phyloP scores from a whole-genome alignment of 192 early-diverging fungal species.

The Coemansia sp. region DNA sequence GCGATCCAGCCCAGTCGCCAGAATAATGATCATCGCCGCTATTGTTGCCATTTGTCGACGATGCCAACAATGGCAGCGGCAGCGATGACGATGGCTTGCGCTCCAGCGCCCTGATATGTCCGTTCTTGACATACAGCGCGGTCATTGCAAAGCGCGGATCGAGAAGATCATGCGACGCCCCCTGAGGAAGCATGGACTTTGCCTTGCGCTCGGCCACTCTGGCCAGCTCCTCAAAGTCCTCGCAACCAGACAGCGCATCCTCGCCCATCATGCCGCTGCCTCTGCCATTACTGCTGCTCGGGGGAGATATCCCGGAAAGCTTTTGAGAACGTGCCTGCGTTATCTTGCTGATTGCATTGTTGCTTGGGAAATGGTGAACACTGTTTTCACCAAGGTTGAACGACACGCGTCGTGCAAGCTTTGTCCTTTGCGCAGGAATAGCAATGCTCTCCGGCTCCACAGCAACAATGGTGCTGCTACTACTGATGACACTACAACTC shows the following conservation, averaged over 20 bases:
- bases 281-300: background rate
- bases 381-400: conserved; percentile 51
- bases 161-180: conserved; percentile 45
- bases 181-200: conserved; percentile 42
- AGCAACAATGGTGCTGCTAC: background rate
- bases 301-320: conserved; percentile 11
- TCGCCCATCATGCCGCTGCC: conserved; percentile 15
- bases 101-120: conserved; percentile 44
- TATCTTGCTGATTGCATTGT: conserved; percentile 44
- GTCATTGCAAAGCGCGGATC: conserved; percentile 45
- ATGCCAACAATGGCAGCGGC: background rate
- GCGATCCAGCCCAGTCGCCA: background rate
- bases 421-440: conserved; percentile 22
- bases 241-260: conserved; percentile 9
- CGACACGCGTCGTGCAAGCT: conserved; percentile 45
- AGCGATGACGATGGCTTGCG: background rate
- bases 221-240: conserved; percentile 19
- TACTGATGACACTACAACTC: conserved; percentile 10
- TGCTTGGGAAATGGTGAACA: conserved; percentile 48
- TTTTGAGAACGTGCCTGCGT: conserved; percentile 34
- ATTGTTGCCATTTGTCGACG: background rate
- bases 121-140: conserved; percentile 49
- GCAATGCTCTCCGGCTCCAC: conserved; percentile 9
- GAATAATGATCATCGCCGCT: background rate
- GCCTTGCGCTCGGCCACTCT: conserved; percentile 36